These are phyloP conservation scores for Metschnikowia corniflorae DNA, from an alignment of 805 yeast genomes.

Conservation along the genomic window DNA sequence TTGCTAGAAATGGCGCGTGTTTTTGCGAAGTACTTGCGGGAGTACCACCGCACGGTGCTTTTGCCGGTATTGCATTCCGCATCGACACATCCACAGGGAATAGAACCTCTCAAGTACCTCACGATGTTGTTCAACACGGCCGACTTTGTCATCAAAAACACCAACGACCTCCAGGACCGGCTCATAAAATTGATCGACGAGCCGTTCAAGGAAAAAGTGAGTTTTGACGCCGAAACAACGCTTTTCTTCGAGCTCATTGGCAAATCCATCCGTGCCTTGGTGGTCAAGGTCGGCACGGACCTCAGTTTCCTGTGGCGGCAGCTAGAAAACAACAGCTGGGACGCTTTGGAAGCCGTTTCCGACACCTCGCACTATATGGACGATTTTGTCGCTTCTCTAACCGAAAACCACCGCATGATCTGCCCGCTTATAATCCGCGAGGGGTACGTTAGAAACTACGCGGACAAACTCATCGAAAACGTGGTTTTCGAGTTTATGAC, in stretches of 20 bases:
- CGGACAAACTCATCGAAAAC: constrained; percentile 72
- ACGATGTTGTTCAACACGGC: constrained; percentile 82
- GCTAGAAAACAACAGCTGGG: constrained; percentile 74
- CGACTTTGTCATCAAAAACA: constrained; percentile 79
- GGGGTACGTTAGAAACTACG: constrained; percentile 64
- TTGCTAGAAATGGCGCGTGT: constrained; percentile 43
- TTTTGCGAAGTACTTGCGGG: constrained; percentile 62
- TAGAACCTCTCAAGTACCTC: constrained; percentile 62
- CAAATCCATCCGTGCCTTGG: constrained; percentile 51
- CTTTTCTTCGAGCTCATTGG: constrained; percentile 57
- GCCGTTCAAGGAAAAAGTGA: constrained; percentile 37
- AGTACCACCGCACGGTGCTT: constrained; percentile 33
- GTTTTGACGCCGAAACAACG: constrained; percentile 55
- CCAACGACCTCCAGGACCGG: constrained; percentile 70
- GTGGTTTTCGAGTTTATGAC: constrained; percentile 53
- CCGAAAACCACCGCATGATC: constrained; percentile 44
- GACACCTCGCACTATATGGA: constrained; percentile 70
- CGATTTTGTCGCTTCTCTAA: constrained; percentile 49
- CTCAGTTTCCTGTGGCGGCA: constrained; percentile 78
- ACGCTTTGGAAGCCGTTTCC: constrained; percentile 54
- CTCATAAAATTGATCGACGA: constrained; percentile 38
- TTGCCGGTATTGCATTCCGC: constrained; percentile 28
- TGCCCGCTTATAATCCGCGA: constrained; percentile 63
- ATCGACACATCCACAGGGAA: constrained; percentile 28
- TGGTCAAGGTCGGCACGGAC: constrained; percentile 57